These are phyloP conservation scores for Puccinia brachypodii DNA, from an alignment of 1,284 basidiomycete genomes.

Conservation along the genomic window DNA sequence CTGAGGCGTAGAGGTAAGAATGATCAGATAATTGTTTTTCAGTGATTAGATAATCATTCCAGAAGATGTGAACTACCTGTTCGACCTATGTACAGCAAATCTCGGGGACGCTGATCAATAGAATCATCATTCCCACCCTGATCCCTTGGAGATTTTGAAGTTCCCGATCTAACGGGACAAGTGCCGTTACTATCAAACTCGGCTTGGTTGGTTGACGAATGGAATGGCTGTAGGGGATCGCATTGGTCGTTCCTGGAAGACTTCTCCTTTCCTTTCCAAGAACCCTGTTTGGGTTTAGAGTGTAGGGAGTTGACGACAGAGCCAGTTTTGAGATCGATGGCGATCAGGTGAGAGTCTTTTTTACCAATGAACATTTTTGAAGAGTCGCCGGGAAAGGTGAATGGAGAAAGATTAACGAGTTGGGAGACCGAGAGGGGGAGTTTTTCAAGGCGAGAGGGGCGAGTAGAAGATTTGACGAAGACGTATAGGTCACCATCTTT, in stretches of 20 bases:
- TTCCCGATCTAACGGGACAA: not conserved
- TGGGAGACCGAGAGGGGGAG: constrained; percentile 81
- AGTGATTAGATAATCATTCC: not conserved
- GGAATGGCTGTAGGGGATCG: constrained; percentile 59
- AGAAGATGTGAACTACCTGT: constrained; percentile 66
- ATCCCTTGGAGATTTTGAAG: constrained; percentile 11
- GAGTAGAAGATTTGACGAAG: constrained; percentile 63
- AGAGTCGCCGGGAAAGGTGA: constrained; percentile 71
- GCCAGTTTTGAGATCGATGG: constrained; percentile 79
- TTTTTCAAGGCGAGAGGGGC: constrained; percentile 67
- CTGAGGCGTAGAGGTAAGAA: constrained; percentile 49
- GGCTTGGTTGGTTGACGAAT: constrained; percentile 70
- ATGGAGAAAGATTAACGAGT: constrained; percentile 81
- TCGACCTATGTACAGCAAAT: constrained; percentile 71
- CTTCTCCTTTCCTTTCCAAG: constrained; percentile 67
- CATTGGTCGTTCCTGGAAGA: constrained; percentile 58
- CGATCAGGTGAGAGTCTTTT: constrained; percentile 76
- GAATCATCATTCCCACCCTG: constrained; percentile 48
- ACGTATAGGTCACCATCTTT: constrained; percentile 79
- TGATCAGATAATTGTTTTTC: not conserved
- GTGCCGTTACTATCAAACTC: constrained; percentile 53
- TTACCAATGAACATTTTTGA: constrained; percentile 76
- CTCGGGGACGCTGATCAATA: constrained; percentile 53
- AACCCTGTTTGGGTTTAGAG: not conserved
- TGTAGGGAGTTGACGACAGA: constrained; percentile 61